These are phyloP conservation scores for Fennellomyces sp. DNA, from an alignment of 371 early-diverging fungal species.

Conservation along the genomic window DNA sequence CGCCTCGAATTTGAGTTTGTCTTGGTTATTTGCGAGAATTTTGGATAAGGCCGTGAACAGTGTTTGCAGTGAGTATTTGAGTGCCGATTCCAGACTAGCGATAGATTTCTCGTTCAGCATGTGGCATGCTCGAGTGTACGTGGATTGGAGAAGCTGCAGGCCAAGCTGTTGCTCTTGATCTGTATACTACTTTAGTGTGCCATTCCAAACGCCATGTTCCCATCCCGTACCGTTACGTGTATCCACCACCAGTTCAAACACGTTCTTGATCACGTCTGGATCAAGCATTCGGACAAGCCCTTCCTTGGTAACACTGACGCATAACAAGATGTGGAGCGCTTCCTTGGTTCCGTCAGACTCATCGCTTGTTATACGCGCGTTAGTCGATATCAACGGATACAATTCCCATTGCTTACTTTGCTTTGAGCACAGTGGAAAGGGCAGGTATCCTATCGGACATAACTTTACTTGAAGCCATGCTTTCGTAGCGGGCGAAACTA, in stretches of 20 bases:
- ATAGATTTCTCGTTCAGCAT: conserved; percentile 21
- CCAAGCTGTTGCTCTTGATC: conserved; percentile 21
- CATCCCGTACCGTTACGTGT: conserved; percentile 14
- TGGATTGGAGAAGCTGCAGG: conserved; percentile 20
- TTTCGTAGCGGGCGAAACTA: conserved; percentile 42
- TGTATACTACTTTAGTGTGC: no score
- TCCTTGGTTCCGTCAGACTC: conserved; percentile 35
- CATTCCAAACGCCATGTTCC: no score
- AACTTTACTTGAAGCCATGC: conserved; percentile 25
- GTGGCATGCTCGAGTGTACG: conserved; percentile 27
- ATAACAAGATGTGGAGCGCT: conserved; percentile 33
- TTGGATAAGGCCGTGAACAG: conserved; percentile 28
- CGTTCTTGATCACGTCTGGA: conserved; percentile 40
- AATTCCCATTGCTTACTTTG: conserved; percentile 21
- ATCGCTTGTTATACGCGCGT: conserved; percentile 19
- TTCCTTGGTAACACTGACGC: conserved; percentile 36
- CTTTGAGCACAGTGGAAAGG: conserved; percentile 33
- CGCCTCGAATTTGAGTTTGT: conserved; percentile 35
- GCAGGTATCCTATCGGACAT: conserved; percentile 48
- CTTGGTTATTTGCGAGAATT: conserved; percentile 29
- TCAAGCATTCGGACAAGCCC: conserved; percentile 43
- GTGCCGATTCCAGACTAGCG: conserved; percentile 32
- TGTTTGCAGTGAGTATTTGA: conserved; percentile 36
- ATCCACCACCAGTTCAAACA: conserved; percentile 24
- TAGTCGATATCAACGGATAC: background rate